Conservation (phyloP, 2,329 filamentous ascomycete genomes). For the Fusarium anguioides region DNA sequence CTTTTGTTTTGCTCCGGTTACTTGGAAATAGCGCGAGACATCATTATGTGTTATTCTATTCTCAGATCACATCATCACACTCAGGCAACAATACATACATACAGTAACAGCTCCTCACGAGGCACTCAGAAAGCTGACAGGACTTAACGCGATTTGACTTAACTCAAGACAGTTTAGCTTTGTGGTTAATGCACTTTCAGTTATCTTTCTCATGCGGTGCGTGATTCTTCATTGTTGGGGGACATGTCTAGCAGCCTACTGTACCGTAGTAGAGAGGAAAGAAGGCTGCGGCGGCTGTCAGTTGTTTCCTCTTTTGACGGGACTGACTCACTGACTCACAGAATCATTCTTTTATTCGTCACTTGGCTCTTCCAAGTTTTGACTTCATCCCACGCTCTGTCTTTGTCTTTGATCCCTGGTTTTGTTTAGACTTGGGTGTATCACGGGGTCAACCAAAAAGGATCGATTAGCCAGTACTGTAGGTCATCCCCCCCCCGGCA, state of each 20-base stretch:
- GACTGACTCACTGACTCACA: conserved; percentile 15
- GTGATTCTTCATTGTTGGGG: conserved; percentile 1
- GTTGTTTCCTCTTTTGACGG: conserved; percentile 10
- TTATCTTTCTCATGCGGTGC: conserved; percentile 17
- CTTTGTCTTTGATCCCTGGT: conserved; percentile 7
- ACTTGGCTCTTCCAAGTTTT: conserved; percentile 6
- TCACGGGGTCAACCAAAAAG: conserved; percentile 36
- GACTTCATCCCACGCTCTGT: conserved; percentile 1
- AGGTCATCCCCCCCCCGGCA: conserved; percentile 24
- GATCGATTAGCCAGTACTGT: conserved; percentile 21
- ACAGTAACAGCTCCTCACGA: conserved; percentile 27
- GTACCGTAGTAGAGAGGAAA: no score
- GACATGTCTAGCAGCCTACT: no score
- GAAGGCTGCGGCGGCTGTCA: conserved; percentile 24
- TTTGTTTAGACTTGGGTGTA: conserved; percentile 18
- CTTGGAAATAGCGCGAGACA: conserved; percentile 1
- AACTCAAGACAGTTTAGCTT: conserved; percentile 22
- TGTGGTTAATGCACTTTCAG: background rate
- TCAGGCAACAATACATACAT: conserved; percentile 36
- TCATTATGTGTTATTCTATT: background rate
- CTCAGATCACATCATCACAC: conserved; percentile 17
- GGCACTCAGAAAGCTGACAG: conserved; percentile 18
- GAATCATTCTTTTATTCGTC: background rate
- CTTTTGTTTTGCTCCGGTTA: background rate
- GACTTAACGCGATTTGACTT: conserved; percentile 5